Evolutionary conservation across 208 protist genomes (phyloP).

Genomic region (Histomonas meleagridis): DNA sequence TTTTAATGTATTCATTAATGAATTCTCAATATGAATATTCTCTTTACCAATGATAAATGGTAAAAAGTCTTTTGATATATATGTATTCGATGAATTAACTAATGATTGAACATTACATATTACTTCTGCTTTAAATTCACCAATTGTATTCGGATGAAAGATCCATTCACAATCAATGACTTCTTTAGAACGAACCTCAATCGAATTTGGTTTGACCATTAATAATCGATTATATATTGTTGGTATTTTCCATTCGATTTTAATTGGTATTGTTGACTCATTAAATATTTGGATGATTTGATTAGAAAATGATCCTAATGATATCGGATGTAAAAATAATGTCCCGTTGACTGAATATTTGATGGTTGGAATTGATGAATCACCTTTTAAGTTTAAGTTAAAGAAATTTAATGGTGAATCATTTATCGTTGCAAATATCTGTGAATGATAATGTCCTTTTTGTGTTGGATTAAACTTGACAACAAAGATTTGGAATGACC

Average conservation of each 20-base stretch:
- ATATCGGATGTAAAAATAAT: constrained; percentile 9
- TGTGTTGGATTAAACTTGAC: not conserved
- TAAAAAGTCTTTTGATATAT: not conserved
- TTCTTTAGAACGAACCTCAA: not conserved
- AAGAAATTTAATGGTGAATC: not conserved
- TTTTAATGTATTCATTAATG: not conserved
- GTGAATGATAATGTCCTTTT: not conserved
- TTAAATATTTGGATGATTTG: constrained; percentile 17
- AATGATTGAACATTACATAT: constrained; percentile 29
- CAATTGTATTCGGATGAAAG: not conserved
- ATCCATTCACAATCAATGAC: constrained; percentile 9
- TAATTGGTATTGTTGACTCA: not conserved
- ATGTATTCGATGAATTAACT: not conserved
- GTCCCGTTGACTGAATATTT: not conserved
- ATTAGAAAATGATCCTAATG: not conserved
- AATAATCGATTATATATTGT: not conserved
- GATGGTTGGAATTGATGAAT: not conserved
- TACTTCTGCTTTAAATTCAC: constrained; percentile 16
- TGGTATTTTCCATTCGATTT: constrained; percentile 20
- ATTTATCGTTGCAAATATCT: not conserved
- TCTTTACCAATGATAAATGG: not conserved
- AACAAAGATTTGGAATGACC: constrained; percentile 24
- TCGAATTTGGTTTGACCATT: not conserved
- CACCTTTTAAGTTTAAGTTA: not conserved
- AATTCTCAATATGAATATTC: not conserved